Conservation (phyloP, 345 rosid genomes). For the Cochlearia excelsa region DNA sequence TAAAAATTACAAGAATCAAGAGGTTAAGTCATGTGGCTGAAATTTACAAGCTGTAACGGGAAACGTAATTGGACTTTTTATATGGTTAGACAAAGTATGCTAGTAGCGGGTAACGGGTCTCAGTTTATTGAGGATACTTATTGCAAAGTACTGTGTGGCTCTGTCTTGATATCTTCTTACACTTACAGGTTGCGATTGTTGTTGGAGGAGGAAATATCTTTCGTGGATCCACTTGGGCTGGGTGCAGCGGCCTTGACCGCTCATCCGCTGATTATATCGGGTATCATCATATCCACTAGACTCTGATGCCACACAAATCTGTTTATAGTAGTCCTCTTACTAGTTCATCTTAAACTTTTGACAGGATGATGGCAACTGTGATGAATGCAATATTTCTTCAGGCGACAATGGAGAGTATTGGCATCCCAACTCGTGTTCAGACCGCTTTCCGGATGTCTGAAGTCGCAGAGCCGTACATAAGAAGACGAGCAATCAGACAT, state of each 20-base stretch:
- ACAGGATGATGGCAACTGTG: constrained; percentile 92
- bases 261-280: constrained; percentile 98
- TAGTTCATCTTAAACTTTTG: constrained; percentile 16
- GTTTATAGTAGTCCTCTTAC: not conserved
- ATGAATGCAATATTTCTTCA: constrained; percentile 96
- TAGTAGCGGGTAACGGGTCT: constrained; percentile 6
- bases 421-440: constrained; percentile 92
- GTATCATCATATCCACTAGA: constrained; percentile 50
- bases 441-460: constrained; percentile 96
- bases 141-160: not conserved
- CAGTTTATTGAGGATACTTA: not conserved
- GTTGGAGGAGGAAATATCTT: constrained; percentile 98
- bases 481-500: constrained; percentile 70
- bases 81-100: constrained; percentile 4
- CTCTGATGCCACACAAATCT: not conserved
- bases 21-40: too few relatives aligned
- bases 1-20: not conserved
- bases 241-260: constrained; percentile 93
- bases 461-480: constrained; percentile 92
- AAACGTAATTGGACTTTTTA: not conserved
- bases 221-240: constrained; percentile 80
- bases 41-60: too few relatives aligned
- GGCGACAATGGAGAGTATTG: constrained; percentile 96
- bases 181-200: constrained; percentile 78
- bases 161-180: not conserved